phyloP scores from a whole-genome alignment of 1,139 yeast species.

The Pichiaceae sp. region DNA sequence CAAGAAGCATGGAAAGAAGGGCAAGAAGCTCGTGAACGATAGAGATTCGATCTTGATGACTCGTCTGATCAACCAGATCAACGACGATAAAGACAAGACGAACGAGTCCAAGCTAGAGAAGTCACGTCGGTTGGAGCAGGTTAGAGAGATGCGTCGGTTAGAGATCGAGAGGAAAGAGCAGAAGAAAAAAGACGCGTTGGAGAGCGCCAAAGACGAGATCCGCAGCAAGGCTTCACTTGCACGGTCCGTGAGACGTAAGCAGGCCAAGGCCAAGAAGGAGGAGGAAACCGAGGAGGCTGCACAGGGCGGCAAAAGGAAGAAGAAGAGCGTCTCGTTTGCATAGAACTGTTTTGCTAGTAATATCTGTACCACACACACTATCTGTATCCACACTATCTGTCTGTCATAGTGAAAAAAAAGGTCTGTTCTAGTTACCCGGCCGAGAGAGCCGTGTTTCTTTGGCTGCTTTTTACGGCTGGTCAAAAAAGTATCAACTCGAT shows the following conservation, averaged over 20 bases:
- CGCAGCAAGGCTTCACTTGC: conserved; percentile 64
- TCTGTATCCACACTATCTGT: too few relatives aligned
- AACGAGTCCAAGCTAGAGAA: conserved; percentile 88
- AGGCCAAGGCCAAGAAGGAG: conserved; percentile 36
- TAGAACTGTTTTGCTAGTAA: conserved; percentile 3
- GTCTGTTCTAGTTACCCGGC: neutral
- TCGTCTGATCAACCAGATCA: conserved; percentile 70
- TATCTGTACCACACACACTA: too few relatives aligned
- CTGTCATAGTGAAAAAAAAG: too few relatives aligned
- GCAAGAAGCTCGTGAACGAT: conserved; percentile 80
- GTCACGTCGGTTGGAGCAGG: conserved; percentile 80
- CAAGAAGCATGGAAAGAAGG: conserved; percentile 76
- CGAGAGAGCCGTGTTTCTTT: too few relatives aligned
- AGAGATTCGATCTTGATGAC: conserved; percentile 54
- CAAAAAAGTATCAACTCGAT: too few relatives aligned
- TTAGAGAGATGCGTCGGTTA: conserved; percentile 75
- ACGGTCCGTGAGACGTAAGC: conserved; percentile 61
- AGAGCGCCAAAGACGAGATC: conserved; percentile 70
- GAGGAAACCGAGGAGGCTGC: conserved; percentile 25
- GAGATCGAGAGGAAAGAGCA: conserved; percentile 83
- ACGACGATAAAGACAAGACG: conserved; percentile 72
- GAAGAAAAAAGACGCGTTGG: conserved; percentile 59
- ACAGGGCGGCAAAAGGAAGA: conserved; percentile 24
- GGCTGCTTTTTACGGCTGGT: neutral
- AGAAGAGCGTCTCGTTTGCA: conserved; percentile 28